A percentile compares a stretch with the other conserved stretches of the same genome.
Evolutionary conservation across 208 protist genomes (phyloP).

Genomic region (Trypanosoma mega): DNA sequence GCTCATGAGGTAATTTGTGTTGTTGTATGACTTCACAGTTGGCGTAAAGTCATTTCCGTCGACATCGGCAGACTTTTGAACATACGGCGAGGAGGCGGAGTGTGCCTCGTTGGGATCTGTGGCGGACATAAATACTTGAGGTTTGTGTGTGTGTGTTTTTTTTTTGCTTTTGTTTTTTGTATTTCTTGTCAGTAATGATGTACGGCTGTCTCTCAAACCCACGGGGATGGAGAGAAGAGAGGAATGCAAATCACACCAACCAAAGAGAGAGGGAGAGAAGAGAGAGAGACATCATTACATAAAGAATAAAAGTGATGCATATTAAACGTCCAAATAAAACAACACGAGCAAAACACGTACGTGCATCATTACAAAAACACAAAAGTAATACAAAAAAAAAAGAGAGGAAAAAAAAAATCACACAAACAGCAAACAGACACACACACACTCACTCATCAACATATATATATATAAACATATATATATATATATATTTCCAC

Average conservation of each 20-base stretch:
- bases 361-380: neutral
- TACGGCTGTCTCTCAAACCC: too few species aligned
- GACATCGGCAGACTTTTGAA: slow-evolving; percentile 65
- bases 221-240: too few species aligned
- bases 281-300: too few species aligned
- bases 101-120: slow-evolving; percentile 20
- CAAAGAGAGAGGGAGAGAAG: too few species aligned
- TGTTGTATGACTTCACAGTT: slow-evolving; percentile 90
- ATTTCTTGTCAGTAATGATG: too few species aligned
- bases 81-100: slow-evolving; percentile 71
- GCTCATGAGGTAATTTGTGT: slow-evolving; percentile 71
- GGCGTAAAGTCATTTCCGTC: slow-evolving; percentile 45
- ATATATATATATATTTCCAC: neutral
- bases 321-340: too few species aligned
- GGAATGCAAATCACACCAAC: too few species aligned
- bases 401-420: slow-evolving; percentile 10
- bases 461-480: slow-evolving; percentile 14
- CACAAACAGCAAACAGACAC: too few species aligned
- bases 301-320: too few species aligned
- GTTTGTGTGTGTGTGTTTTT: neutral
- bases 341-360: neutral
- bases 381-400: slow-evolving; percentile 5
- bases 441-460: neutral
- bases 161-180: neutral
- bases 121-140: slow-evolving; percentile 10